Conservation (phyloP, 2,329 filamentous ascomycete genomes). For the Sphaceloma murrayae region DNA sequence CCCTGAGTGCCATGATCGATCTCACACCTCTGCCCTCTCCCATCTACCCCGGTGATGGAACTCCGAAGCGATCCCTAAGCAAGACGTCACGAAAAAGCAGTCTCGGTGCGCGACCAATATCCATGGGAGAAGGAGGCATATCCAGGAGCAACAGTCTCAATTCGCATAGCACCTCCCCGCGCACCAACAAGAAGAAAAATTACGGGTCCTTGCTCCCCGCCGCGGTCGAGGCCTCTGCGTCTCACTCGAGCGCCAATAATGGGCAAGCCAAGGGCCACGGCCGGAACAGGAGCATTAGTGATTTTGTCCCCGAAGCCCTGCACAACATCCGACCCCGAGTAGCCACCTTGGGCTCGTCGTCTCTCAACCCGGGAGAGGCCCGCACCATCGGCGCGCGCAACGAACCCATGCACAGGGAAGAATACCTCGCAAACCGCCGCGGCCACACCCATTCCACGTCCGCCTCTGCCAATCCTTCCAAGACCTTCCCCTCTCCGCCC, state of each 20-base stretch:
- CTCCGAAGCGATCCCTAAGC: slow-evolving; percentile 12
- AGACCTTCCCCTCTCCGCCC: slow-evolving; percentile 60
- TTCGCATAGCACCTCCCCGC: slow-evolving; percentile 27
- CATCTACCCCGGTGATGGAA: slow-evolving; percentile 27
- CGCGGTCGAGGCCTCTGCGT: slow-evolving; percentile 29
- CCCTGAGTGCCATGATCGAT: slow-evolving; percentile 40
- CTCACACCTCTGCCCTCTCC: slow-evolving; percentile 46
- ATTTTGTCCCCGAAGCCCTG: slow-evolving; percentile 68
- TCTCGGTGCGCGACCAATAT: slow-evolving; percentile 14
- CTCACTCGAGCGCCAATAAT: slow-evolving; percentile 22
- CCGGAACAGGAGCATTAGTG: slow-evolving; percentile 77
- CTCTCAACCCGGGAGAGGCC: slow-evolving; percentile 9
- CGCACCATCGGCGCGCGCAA: slow-evolving; percentile 6
- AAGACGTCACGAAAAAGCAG: slow-evolving; percentile 13
- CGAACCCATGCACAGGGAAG: slow-evolving; percentile 58
- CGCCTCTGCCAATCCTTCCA: slow-evolving; percentile 20
- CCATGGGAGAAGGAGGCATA: slow-evolving; percentile 6
- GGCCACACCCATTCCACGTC: slow-evolving; percentile 45
- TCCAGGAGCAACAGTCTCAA: slow-evolving; percentile 18
- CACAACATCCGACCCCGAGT: slow-evolving; percentile 59
- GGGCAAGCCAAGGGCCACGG: slow-evolving; percentile 38
- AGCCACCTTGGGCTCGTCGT: slow-evolving; percentile 54
- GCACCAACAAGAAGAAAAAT: slow-evolving; percentile 41
- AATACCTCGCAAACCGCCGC: slow-evolving; percentile 67
- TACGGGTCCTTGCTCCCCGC: slow-evolving; percentile 37